Evolutionary conservation across 768 basidiomycete species (phyloP), one percentile per base, ranked within the genome.

Genomic region (Fomitopsis serialis): DNA sequence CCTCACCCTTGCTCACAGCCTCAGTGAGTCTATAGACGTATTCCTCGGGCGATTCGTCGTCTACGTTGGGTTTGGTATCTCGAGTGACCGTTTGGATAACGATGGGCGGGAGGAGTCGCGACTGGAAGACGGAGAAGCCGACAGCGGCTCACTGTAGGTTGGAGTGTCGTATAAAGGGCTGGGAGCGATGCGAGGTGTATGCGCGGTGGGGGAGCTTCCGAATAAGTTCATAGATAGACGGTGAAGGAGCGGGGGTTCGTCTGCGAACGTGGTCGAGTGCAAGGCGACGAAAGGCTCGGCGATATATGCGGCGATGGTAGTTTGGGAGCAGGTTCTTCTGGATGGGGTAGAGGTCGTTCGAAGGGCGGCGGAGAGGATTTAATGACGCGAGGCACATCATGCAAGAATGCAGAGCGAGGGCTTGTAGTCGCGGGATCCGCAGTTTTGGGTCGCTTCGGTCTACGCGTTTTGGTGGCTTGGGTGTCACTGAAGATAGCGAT

Each of bases 1-100:
- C 74, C 61, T 97, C 94, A 1, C 84, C 79, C 65, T 89, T 87
- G 59, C 77, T 82, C 10, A 92, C 82, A 32, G 78, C 77, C 17
- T 78, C 69, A 37, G 76, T 69, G 40, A 98, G 69, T 54, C 92
- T 76, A 12, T 70, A 64, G 27, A 97, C 67, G 70, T 90, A 98
- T 2, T 70, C 66, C 53, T 83, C 84, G 1, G 88, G 82, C 22
- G 83, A 78, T 68, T 96, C 92, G 32, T 78, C 80, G 35, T 76
- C 70, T 17, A 65, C 58, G 34, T 68, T 70, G 86, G 85, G 61
- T 74, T 76, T 25, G 84, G 76, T 37, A 80, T 69, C 48, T 76
- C 71, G 0, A 70, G 62, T 15, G 76, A 63, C 17, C 73, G 71
- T 50, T 73, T 79, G 12, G 72, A 72, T 21, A 77, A 54, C 15